Conservation (phyloP, 202 grass and related monocot genomes). For the Bolboschoenoplectus hybrid region DNA sequence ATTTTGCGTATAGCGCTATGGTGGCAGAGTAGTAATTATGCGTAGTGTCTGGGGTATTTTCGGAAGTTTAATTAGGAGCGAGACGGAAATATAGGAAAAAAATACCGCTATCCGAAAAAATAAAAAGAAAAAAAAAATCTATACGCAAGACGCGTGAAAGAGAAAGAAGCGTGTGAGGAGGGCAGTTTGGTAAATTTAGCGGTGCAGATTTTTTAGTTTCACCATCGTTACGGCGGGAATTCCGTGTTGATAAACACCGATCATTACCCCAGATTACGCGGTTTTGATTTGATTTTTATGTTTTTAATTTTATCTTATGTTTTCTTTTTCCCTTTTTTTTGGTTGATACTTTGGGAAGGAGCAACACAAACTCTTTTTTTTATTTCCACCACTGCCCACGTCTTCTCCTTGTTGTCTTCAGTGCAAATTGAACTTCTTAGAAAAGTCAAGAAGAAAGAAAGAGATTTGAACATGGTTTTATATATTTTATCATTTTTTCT, state of each 20-base stretch:
- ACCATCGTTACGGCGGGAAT: constrained; percentile 60
- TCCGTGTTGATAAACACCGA: constrained; percentile 55
- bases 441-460: neutral
- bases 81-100: neutral
- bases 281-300: constrained; percentile 36
- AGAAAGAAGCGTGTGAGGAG: constrained; percentile 42
- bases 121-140: neutral
- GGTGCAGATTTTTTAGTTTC: constrained; percentile 30
- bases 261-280: constrained; percentile 59
- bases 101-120: neutral
- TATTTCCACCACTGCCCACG: constrained; percentile 39
- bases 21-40: constrained; percentile 40
- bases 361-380: neutral
- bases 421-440: constrained; percentile 19
- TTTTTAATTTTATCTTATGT: constrained; percentile 16
- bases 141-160: constrained; percentile 35
- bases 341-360: neutral
- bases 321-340: neutral
- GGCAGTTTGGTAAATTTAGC: constrained; percentile 49
- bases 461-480: neutral
- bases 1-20: constrained; percentile 26
- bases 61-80: neutral
- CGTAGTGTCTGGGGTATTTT: neutral
- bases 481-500: neutral
- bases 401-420: constrained; percentile 26